Evolutionary conservation across 176 grass and related monocot genomes (phyloP).

Genomic region (Eleusine indica): DNA sequence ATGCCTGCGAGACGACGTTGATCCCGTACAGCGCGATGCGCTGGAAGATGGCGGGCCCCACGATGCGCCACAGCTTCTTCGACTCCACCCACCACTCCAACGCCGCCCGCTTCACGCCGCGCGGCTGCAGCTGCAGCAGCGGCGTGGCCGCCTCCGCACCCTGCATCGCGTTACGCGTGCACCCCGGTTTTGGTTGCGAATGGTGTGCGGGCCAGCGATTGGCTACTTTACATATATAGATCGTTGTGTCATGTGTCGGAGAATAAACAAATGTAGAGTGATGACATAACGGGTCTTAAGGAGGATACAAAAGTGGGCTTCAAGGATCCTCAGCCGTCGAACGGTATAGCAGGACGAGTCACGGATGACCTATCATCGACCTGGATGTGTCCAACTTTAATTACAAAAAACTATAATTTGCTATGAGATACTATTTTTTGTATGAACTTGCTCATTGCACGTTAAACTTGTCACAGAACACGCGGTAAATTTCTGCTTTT

Average conservation of each 20-base stretch:
- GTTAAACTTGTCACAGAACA: too few relatives aligned
- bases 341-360: neutral
- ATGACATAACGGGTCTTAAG: neutral
- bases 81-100: constrained; percentile 54
- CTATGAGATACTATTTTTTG: too few relatives aligned
- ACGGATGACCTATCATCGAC: too few relatives aligned
- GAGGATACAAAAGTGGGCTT: neutral
- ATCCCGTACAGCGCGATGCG: constrained; percentile 49
- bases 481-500: too few relatives aligned
- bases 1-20: constrained; percentile 60
- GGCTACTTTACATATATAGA: neutral
- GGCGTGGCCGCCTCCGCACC: neutral
- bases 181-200: neutral
- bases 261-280: neutral
- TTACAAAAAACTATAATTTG: too few relatives aligned
- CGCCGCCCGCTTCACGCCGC: constrained; percentile 15
- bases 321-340: neutral
- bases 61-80: constrained; percentile 61
- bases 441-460: too few relatives aligned
- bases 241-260: neutral
- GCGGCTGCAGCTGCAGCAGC: constrained; percentile 27
- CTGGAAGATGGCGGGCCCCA: constrained; percentile 67
- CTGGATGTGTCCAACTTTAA: too few relatives aligned
- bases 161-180: constrained; percentile 10
- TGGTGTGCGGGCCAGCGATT: neutral